These are phyloP conservation scores for Tetratostichococcus sp. DNA, from an alignment of 139 green algal genomes.

Conservation along the genomic window DNA sequence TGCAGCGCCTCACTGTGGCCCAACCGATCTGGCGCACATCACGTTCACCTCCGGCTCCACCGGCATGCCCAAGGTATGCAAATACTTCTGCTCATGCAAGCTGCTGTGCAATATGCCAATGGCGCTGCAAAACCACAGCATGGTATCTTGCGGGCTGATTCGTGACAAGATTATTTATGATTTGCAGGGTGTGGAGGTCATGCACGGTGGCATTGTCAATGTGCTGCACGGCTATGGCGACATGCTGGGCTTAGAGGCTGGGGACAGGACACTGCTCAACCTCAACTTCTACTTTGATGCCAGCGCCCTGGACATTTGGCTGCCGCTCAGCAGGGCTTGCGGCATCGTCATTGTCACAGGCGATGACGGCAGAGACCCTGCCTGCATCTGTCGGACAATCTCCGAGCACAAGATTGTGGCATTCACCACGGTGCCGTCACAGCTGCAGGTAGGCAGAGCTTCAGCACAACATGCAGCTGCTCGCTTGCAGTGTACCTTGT, in stretches of 20 bases:
- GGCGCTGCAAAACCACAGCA: no score
- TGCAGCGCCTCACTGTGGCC: not conserved
- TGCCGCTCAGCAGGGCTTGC: not conserved
- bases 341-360: not conserved
- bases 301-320: not conserved
- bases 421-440: not conserved
- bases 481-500: no score
- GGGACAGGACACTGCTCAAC: slow-evolving; percentile 28
- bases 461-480: not conserved
- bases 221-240: not conserved
- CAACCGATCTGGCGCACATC: slow-evolving; percentile 39
- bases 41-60: slow-evolving; percentile 65
- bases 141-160: no score
- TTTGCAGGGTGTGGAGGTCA: not conserved
- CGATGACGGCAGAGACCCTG: slow-evolving; percentile 1
- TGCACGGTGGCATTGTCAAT: not conserved
- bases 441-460: not conserved
- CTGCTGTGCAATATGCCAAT: no score
- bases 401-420: not conserved
- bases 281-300: slow-evolving; percentile 14
- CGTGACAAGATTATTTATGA: not conserved
- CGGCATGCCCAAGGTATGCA: slow-evolving; percentile 43
- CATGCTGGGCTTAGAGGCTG: not conserved
- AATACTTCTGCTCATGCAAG: slow-evolving; percentile 30
- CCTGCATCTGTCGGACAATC: slow-evolving; percentile 8